A percentile compares a stretch with the other conserved stretches of the same genome.
These are phyloP conservation scores for Cyclotella cryptica DNA, from an alignment of 108 stramenopile genomes.

Conservation along the genomic window DNA sequence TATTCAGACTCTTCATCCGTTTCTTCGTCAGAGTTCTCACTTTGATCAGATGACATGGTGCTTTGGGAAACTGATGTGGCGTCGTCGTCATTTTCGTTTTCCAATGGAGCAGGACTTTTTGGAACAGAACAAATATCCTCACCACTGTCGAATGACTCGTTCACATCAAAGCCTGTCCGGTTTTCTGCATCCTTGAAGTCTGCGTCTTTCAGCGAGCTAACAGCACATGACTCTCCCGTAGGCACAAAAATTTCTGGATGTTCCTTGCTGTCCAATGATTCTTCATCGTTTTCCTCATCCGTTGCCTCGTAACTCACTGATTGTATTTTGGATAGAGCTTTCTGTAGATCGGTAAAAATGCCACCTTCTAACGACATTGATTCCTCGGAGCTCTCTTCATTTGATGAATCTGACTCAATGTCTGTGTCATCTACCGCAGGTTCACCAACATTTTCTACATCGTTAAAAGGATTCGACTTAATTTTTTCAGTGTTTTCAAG, in stretches of 20 bases:
- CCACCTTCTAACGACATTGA: slow-evolving; percentile 6
- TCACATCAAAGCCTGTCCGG: neutral
- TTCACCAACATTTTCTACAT: neutral
- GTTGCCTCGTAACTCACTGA: neutral
- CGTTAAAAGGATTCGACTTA: slow-evolving; percentile 1
- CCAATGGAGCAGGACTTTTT: slow-evolving; percentile 23
- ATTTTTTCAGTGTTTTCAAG: slow-evolving; percentile 1
- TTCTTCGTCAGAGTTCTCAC: neutral
- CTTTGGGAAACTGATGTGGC: neutral
- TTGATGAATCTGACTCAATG: neutral
- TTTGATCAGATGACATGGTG: no score
- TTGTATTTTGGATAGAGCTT: slow-evolving; percentile 25
- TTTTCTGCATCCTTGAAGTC: neutral
- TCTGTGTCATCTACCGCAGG: neutral
- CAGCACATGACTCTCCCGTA: slow-evolving; percentile 21
- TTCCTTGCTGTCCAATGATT: slow-evolving; percentile 2
- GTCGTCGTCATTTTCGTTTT: neutral
- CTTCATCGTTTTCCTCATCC: slow-evolving; percentile 12
- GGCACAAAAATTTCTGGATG: slow-evolving; percentile 13
- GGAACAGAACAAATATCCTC: slow-evolving; percentile 31
- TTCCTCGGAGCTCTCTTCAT: neutral
- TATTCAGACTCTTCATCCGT: neutral
- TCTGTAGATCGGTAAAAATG: slow-evolving; percentile 13
- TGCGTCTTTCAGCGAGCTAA: slow-evolving; percentile 28
- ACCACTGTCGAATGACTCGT: slow-evolving; percentile 12